Conservation (phyloP, 2,329 filamentous ascomycete genomes). For the Stachybotrys chartarum region DNA sequence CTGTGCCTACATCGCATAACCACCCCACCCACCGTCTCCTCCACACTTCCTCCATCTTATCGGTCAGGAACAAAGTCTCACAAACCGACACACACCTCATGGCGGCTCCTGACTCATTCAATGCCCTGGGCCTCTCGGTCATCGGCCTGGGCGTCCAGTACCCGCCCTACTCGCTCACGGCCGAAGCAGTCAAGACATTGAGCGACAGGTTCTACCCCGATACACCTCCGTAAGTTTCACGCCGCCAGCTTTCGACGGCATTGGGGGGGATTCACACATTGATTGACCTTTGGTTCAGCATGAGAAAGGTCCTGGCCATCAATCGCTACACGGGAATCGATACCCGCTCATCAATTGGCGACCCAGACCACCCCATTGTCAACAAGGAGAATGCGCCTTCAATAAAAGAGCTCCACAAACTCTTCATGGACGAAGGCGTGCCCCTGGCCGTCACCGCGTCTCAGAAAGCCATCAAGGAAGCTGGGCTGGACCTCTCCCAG, state of each 20-base stretch:
- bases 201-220: conserved; percentile 52
- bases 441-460: conserved; percentile 49
- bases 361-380: conserved; percentile 52
- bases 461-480: conserved; percentile 48
- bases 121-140: conserved; percentile 52
- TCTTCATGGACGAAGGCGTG: conserved; percentile 51
- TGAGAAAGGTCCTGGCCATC: conserved; percentile 56
- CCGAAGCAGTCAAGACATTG: conserved; percentile 44
- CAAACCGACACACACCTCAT: conserved; percentile 19
- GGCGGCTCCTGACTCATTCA: conserved; percentile 33
- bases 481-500: conserved; percentile 38
- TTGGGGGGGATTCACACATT: too few species aligned
- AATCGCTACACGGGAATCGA: conserved; percentile 61
- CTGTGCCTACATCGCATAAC: too few species aligned
- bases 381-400: conserved; percentile 46
- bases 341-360: conserved; percentile 53
- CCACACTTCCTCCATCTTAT: not conserved
- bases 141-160: conserved; percentile 54
- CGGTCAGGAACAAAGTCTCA: not conserved
- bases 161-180: conserved; percentile 45
- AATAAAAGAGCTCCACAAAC: conserved; percentile 46
- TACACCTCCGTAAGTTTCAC: conserved; percentile 46
- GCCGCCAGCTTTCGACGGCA: too few species aligned
- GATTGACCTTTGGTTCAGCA: conserved; percentile 28
- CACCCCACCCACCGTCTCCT: not conserved